Percentiles rank a stretch among this genome's conserved stretches.
Conservation (phyloP, 805 yeast genomes). For the Suhomyces tanzawaensis region DNA sequence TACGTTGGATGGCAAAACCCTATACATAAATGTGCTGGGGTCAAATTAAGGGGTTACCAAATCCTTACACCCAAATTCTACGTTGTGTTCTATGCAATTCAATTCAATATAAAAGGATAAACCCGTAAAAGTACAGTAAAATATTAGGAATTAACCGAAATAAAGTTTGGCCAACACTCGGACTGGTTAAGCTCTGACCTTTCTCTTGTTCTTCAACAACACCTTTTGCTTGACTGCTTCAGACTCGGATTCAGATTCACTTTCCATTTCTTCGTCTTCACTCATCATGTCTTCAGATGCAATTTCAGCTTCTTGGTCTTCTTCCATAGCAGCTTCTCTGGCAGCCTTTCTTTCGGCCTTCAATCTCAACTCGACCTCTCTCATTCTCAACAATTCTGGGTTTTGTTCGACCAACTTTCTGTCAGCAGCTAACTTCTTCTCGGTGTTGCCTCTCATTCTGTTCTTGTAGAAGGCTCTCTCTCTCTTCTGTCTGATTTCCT, state of each 20-base stretch:
- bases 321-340: constrained; percentile 48
- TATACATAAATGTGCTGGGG: no score
- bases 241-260: constrained; percentile 45
- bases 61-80: no score
- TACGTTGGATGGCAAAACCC: no score
- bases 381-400: constrained; percentile 85
- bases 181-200: constrained; percentile 19
- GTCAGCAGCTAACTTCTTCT: constrained; percentile 78
- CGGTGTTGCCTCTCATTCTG: constrained; percentile 98
- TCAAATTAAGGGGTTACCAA: no score
- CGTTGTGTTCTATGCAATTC: not conserved
- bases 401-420: constrained; percentile 82
- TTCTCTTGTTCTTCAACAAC: constrained; percentile 62
- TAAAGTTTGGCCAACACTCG: no score
- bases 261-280: constrained; percentile 43
- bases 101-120: no score
- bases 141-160: not conserved
- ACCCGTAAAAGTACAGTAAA: not conserved
- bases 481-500: constrained; percentile 92
- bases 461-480: constrained; percentile 98
- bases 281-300: constrained; percentile 38
- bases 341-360: constrained; percentile 69
- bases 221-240: constrained; percentile 53
- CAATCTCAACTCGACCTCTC: constrained; percentile 87
- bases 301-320: constrained; percentile 43